Conservation (phyloP, 257 asterid species). For the Ballota nigra region DNA sequence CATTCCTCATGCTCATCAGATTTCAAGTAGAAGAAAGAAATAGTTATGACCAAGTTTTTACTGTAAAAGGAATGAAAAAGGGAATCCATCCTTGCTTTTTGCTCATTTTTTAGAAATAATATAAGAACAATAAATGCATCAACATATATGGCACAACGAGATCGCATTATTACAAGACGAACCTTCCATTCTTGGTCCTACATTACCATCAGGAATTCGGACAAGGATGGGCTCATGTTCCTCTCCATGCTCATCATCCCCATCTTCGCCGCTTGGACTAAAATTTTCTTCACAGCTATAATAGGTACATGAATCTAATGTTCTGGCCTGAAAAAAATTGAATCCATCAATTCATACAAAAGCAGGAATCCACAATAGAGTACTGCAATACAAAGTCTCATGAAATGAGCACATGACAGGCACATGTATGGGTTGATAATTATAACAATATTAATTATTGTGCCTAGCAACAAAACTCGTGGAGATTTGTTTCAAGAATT, state of each 20-base stretch:
- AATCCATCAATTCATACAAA: constrained; percentile 15
- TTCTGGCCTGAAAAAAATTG: constrained; percentile 48
- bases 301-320: constrained; percentile 54
- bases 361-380: constrained; percentile 10
- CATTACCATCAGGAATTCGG: constrained; percentile 28
- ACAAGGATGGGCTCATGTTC: constrained; percentile 28
- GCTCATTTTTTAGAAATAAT: neutral
- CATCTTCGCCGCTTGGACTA: constrained; percentile 34
- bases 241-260: constrained; percentile 25
- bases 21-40: neutral
- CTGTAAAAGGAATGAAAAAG: neutral
- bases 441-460: neutral
- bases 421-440: neutral
- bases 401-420: neutral
- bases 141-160: constrained; percentile 13
- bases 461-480: constrained; percentile 10
- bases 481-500: neutral
- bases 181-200: constrained; percentile 48
- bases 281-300: constrained; percentile 64
- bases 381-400: constrained; percentile 5
- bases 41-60: neutral
- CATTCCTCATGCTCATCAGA: neutral
- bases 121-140: neutral
- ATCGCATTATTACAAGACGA: neutral
- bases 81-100: neutral